These are phyloP conservation scores for Rhynchosporium agropyri DNA, from an alignment of 2,329 filamentous ascomycete species.

Conservation along the genomic window DNA sequence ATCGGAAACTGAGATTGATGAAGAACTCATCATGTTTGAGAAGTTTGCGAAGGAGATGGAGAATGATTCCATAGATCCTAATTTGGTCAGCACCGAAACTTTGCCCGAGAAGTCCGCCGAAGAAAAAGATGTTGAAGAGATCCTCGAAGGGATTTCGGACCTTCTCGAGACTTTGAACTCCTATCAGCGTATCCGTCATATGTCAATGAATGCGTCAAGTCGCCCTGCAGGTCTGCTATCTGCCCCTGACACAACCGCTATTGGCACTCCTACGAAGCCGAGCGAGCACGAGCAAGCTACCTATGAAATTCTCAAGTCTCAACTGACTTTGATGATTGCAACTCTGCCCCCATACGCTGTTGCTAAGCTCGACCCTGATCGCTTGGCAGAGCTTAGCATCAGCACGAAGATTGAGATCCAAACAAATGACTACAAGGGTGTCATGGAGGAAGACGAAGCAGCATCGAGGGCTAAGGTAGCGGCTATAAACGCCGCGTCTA, in stretches of 20 bases:
- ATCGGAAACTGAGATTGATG: slow-evolving; percentile 36
- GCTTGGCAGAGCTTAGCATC: slow-evolving; percentile 55
- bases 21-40: slow-evolving; percentile 47
- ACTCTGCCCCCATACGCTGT: slow-evolving; percentile 58
- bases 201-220: slow-evolving; percentile 65
- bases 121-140: slow-evolving; percentile 66
- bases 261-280: slow-evolving; percentile 66
- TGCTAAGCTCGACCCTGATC: slow-evolving; percentile 58
- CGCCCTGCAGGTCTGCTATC: slow-evolving; percentile 65
- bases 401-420: slow-evolving; percentile 54
- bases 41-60: slow-evolving; percentile 62
- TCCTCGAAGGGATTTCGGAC: slow-evolving; percentile 74
- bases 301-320: slow-evolving; percentile 55
- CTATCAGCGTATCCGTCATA: slow-evolving; percentile 77
- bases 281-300: slow-evolving; percentile 57
- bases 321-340: slow-evolving; percentile 54
- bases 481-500: slow-evolving; percentile 30
- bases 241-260: slow-evolving; percentile 56
- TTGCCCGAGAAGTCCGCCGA: slow-evolving; percentile 55
- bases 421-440: slow-evolving; percentile 51
- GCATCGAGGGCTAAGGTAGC: slow-evolving; percentile 37
- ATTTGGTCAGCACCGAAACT: slow-evolving; percentile 43
- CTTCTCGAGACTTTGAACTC: slow-evolving; percentile 76
- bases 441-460: slow-evolving; percentile 56
- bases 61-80: slow-evolving; percentile 59